Evolutionary conservation across 2,329 filamentous ascomycete genomes (phyloP), one percentile per base, ranked within the genome.

Genomic region (Neophaeococcomyces aloes): DNA sequence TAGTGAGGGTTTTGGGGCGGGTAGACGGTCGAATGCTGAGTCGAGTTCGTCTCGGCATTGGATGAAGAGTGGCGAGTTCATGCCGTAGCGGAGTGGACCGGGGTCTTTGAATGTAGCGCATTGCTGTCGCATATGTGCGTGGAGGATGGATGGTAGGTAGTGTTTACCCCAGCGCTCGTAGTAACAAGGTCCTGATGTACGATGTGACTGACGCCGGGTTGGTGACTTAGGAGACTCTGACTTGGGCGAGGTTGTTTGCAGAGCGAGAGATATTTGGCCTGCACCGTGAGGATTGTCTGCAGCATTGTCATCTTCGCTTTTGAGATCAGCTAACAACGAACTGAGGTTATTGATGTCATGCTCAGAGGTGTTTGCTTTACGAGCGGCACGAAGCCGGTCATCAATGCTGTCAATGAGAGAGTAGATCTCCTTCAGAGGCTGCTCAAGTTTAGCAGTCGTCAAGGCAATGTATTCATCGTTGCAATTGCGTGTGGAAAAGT

Each of bases 91-190:
- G 5, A 74, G 65, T 3, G 76, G 73, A 0, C 76, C 76, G 0
- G 70, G 62, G 47, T 80, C 77, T 53, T 78, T 78, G 67, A 79
- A 79, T 0, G 71, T 72, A 55, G 77, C 78, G 62, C 76, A 78
- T 7, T 72, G 59, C 57, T 80, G 77, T 18, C 68, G 65, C 1
- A 65, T 62, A 51, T 81, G 74, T 0, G 76, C 75, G 47, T 71
- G 67, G 19, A 72, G 69, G 1, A 79, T 62, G 5, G 72, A 74
- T 0, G 70, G 70, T 4, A 80, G 66, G 55, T 75, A 81, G 56
- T 79, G 75, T 4, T 56, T 53, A 6, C 76, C 76, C 77, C 76
- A 81, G 56, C 59, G 65, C 1, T 29, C 3, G 50, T 70, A 76
- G 52, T 68, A 68, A 7, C 30, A 34, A 3, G 14, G 0, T 53